A percentile compares a stretch with the other conserved stretches of the same genome.
Conservation (phyloP, 352 stramenopile species). For the Globisporangium paddicum region DNA sequence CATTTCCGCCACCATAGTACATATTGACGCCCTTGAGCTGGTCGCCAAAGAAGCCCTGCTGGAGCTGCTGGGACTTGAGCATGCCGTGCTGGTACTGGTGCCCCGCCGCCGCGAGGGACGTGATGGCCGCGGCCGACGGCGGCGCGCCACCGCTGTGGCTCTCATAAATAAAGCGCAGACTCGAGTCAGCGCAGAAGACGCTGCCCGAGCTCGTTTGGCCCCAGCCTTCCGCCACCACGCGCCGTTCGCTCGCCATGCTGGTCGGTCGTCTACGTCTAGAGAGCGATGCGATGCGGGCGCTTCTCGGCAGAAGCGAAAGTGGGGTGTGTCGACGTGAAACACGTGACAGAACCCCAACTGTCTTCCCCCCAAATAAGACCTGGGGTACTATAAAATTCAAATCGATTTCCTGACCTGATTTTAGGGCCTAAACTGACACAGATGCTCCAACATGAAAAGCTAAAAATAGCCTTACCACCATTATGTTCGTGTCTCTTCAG, state of each 20-base stretch:
- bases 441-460: too few relatives aligned
- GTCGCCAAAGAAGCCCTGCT: slow-evolving; percentile 13
- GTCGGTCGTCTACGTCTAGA: neutral
- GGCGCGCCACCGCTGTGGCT: slow-evolving; percentile 17
- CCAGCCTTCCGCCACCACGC: slow-evolving; percentile 70
- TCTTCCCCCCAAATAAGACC: too few relatives aligned
- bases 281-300: neutral
- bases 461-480: too few relatives aligned
- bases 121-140: slow-evolving; percentile 21
- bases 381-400: too few relatives aligned
- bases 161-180: slow-evolving; percentile 79
- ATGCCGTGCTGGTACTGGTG: neutral
- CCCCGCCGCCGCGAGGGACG: slow-evolving; percentile 18
- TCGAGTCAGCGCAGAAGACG: slow-evolving; percentile 82
- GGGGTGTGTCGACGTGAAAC: neutral
- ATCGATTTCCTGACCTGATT: too few relatives aligned
- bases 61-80: neutral
- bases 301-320: slow-evolving; percentile 6
- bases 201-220: slow-evolving; percentile 41
- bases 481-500: too few relatives aligned
- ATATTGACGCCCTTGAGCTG: slow-evolving; percentile 14
- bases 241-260: slow-evolving; percentile 32
- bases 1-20: slow-evolving; percentile 7
- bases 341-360: neutral
- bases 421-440: too few relatives aligned